Base-by-base conservation (phyloP, 2,329 filamentous ascomycete genomes). In the Colletotrichum sp. region DNA sequence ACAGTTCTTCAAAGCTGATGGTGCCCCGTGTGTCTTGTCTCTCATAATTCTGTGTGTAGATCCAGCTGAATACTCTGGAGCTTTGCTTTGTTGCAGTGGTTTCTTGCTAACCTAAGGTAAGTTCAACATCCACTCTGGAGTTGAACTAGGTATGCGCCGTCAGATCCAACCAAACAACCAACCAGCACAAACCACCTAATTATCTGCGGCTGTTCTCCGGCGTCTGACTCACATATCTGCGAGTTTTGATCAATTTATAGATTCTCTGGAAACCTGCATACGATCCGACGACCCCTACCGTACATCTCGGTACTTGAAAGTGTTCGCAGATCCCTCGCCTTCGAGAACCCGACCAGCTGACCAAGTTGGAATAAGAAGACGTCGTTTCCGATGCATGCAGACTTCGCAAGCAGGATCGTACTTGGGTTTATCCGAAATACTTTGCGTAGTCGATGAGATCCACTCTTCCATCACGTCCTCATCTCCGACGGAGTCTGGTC, bases 371-470 rank as follows among this genome's bases (percentile, higher is more conserved):
- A 47, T 21, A 21, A 47, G 1, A 12, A 5, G 38, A n/a, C 38
- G 18, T 43, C 38, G 18, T 0, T 43, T 38, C 2, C 29, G 29
- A 38, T 38, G 7, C 4, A 8, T 38, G 16, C 15, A 38, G 15
- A 1, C 1, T 18, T 43, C 16, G 3, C 2, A 11, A 11, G 3
- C 38, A 43, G 38, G 38, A 43, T 43, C 38, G 8, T 6, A n/a
- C 3, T 11, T 43, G 0, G 38, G 18, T 0, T 43, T 43, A 0
- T 43, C 38, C 0, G 0, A 43, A 43, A 43, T 43, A 11, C 38
- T 43, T 43, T 6, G 38, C 38, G 38, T 11, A 43, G 38, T 43
- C 38, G 38, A 43, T 2, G 18, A 43, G 18, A 43, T 43, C 38
- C 11, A 43, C 18, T 43, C 38, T 43, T 3, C 9, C 38, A 43